phyloP scores from a whole-genome alignment of 768 basidiomycete genomes.

The Tylopilus subfusipes region DNA sequence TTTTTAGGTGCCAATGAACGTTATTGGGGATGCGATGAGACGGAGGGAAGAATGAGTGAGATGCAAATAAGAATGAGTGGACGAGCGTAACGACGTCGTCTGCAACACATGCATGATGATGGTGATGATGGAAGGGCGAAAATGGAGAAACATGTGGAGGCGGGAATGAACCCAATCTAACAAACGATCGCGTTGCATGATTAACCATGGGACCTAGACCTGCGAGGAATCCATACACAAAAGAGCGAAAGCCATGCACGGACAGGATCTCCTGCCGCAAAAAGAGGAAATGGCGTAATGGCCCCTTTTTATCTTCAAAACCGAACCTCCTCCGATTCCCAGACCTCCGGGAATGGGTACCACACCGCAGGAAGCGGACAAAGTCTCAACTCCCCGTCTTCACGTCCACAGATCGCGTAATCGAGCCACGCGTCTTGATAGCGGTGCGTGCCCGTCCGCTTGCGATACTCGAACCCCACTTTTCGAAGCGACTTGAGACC shows the following conservation, averaged over 20 bases:
- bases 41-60: not conserved
- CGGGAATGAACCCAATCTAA: constrained; percentile 1
- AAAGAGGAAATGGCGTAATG: not conserved
- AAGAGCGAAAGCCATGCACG: constrained; percentile 1
- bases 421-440: constrained; percentile 38
- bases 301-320: constrained; percentile 15
- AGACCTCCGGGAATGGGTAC: constrained; percentile 36
- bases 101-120: constrained; percentile 18
- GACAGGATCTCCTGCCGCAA: not conserved
- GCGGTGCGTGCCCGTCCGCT: constrained; percentile 34
- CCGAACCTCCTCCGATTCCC: constrained; percentile 25
- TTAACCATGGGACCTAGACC: constrained; percentile 17
- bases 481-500: constrained; percentile 31
- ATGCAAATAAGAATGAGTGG: constrained; percentile 17
- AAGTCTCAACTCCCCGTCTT: constrained; percentile 20
- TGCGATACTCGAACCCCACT: constrained; percentile 37
- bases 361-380: constrained; percentile 27
- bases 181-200: constrained; percentile 9
- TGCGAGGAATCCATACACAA: constrained; percentile 11
- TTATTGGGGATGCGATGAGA: constrained; percentile 1
- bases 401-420: constrained; percentile 25
- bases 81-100: constrained; percentile 9
- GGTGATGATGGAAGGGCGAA: not conserved
- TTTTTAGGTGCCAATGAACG: constrained; percentile 7
- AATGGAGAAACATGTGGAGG: constrained; percentile 6